Percentiles rank a stretch among this genome's conserved stretches.
Conservation (phyloP, 768 basidiomycete genomes). For the Hericium rajendrae region DNA sequence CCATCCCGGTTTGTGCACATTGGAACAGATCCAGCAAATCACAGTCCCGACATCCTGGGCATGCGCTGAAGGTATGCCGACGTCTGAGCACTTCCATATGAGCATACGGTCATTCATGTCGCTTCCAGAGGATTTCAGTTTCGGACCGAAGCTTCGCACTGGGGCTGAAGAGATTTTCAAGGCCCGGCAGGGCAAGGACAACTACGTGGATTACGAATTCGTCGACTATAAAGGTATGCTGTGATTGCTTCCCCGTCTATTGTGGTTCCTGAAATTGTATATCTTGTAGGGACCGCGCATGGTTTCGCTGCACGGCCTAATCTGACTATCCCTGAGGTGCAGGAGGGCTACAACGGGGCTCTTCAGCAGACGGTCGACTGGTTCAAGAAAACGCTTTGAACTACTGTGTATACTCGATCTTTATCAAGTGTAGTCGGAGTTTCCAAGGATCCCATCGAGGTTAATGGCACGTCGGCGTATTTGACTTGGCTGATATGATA, state of each 20-base stretch:
- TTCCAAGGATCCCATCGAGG: not conserved
- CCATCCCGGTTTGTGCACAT: constrained; percentile 28
- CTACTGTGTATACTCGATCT: not conserved
- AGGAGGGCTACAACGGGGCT: constrained; percentile 34
- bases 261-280: constrained; percentile 2
- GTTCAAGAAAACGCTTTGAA: constrained; percentile 31
- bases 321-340: constrained; percentile 30
- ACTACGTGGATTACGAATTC: constrained; percentile 27
- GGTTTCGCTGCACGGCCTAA: constrained; percentile 42
- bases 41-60: constrained; percentile 23
- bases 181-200: constrained; percentile 19
- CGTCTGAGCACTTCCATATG: not conserved
- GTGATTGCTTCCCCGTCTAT: not conserved
- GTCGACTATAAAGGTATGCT: constrained; percentile 25
- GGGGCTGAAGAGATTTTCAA: constrained; percentile 23
- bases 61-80: constrained; percentile 27
- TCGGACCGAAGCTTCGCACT: constrained; percentile 19
- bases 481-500: not conserved
- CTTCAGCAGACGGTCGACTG: constrained; percentile 32
- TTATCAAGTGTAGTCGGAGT: not conserved
- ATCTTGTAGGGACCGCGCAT: constrained; percentile 31
- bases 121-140: constrained; percentile 24
- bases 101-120: not conserved
- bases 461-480: not conserved
- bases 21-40: constrained; percentile 27